Evolutionary conservation across 805 yeast species (phyloP).

Genomic region (Lipomyces yamadae): DNA sequence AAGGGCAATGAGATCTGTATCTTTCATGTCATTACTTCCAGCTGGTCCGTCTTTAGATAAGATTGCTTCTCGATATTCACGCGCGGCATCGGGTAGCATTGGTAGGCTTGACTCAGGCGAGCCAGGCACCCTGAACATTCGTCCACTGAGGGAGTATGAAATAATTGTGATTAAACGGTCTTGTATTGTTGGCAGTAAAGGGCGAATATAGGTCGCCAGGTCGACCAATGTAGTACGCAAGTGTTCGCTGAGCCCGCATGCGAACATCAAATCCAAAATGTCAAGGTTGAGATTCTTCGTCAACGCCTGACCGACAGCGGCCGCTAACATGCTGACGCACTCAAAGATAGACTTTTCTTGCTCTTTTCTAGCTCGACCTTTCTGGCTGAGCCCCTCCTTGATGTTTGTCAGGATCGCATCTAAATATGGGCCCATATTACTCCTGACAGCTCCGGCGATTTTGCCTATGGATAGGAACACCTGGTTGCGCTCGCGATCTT

Average conservation of each 20-base stretch:
- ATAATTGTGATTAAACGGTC: constrained; percentile 71
- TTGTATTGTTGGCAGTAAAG: constrained; percentile 73
- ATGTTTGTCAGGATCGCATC: constrained; percentile 86
- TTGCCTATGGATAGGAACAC: constrained; percentile 83
- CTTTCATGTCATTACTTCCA: constrained; percentile 51
- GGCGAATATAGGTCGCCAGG: constrained; percentile 74
- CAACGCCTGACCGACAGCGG: constrained; percentile 89
- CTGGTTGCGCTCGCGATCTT: constrained; percentile 73
- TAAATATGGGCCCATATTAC: constrained; percentile 82
- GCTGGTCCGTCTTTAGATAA: constrained; percentile 68
- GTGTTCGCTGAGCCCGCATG: constrained; percentile 81
- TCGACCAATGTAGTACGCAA: constrained; percentile 76
- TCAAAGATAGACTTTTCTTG: constrained; percentile 85
- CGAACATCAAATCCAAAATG: constrained; percentile 74
- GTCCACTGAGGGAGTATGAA: constrained; percentile 79
- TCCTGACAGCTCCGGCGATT: constrained; percentile 74
- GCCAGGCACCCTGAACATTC: constrained; percentile 81
- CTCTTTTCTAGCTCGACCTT: constrained; percentile 64
- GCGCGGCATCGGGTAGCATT: constrained; percentile 58
- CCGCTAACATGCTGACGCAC: constrained; percentile 83
- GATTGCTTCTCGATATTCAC: constrained; percentile 76
- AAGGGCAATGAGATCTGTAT: constrained; percentile 64
- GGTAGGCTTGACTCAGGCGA: constrained; percentile 65
- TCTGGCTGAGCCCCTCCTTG: constrained; percentile 73
- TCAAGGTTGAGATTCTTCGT: constrained; percentile 87